Percentiles rank a stretch among this genome's conserved stretches.
These are phyloP conservation scores for Grammothele lineata DNA, from an alignment of 768 basidiomycete genomes.

Conservation along the genomic window DNA sequence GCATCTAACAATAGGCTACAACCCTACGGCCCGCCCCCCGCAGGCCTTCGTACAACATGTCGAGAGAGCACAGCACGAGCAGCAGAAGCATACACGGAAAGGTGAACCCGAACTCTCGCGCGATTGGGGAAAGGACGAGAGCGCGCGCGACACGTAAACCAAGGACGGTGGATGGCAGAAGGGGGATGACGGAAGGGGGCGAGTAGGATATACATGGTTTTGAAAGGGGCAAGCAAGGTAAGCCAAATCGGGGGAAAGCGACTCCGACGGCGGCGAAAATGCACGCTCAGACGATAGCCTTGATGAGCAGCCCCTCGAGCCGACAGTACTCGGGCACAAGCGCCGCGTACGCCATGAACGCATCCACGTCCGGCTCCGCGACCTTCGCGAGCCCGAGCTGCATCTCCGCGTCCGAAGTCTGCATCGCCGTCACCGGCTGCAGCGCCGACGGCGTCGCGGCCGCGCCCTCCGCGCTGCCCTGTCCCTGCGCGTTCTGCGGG, in stretches of 20 bases:
- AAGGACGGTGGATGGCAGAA: neutral
- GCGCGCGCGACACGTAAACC: neutral
- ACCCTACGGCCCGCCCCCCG: neutral
- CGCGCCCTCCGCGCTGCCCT: constrained; percentile 30
- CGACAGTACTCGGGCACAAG: constrained; percentile 83
- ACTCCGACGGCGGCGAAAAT: neutral
- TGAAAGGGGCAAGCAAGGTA: too few relatives aligned
- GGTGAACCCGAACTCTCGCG: neutral
- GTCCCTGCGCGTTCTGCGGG: constrained; percentile 24
- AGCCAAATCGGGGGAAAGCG: too few relatives aligned
- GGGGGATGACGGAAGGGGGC: neutral
- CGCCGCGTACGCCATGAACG: constrained; percentile 81
- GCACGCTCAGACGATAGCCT: constrained; percentile 41
- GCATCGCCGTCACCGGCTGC: constrained; percentile 66
- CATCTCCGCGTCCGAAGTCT: constrained; percentile 66
- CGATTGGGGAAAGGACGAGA: neutral
- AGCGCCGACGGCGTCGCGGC: constrained; percentile 55
- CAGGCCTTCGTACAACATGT: constrained; percentile 15
- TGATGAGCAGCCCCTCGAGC: constrained; percentile 74
- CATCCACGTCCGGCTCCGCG: constrained; percentile 79
- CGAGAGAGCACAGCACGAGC: constrained; percentile 17
- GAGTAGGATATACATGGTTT: too few relatives aligned
- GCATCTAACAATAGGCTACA: constrained; percentile 1
- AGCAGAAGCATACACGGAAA: constrained; percentile 6
- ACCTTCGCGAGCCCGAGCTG: constrained; percentile 78